Base-by-base conservation (phyloP, 1,139 yeast species). In the Saccharomycopsis crataegensis region DNA sequence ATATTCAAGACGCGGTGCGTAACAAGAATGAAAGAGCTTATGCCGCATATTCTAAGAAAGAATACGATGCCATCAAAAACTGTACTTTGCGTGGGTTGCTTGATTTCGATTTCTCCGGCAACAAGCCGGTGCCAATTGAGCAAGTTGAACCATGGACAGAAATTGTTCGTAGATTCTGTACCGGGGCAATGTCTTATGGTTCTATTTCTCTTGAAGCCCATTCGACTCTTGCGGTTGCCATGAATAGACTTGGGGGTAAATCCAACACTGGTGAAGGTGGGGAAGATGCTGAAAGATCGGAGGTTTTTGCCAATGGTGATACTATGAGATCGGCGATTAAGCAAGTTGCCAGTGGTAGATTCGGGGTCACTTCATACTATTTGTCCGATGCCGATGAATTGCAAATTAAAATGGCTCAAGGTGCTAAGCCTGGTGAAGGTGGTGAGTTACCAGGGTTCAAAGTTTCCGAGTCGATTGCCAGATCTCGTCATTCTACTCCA, bases 141-240 rank as follows among this genome's bases (percentile, higher is more conserved):
- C 98, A 93, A 73, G 99, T 93, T 61, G 99, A 93, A 74, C 99
- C 99, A 50, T 93, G 99, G 99, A 93, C 98, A 45, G 99, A 91
- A 70, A 93, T 93, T 69, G 99, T 91, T 43, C 85, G 97, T 65
- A 82, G 99, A 65, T 93, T 93, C 68, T 93, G 91, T 62, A 91
- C 99, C 36, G 99, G 99, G 74, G 99, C 99, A 57, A 93, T 93
- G 99, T 90, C 97, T 5, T 93, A 93, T 66, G 99, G 99, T 66
- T 91, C 98, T 52, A 93, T 93, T 67, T 91, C 98, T 8, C 87
- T 91, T 96, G 99, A 93, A 71, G 90, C 97, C 2, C 99, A 93
- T 71, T 89, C 97, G 3, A 91, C 99, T 8, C 75, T 93, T 63
- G 99, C 99, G 12, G 96, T 93, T 56, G 99, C 99, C 50, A 93